Evolutionary conservation across 2,329 filamentous ascomycete species (phyloP), one percentile per base, ranked within the genome.

Genomic region (Colletotrichum sp.): DNA sequence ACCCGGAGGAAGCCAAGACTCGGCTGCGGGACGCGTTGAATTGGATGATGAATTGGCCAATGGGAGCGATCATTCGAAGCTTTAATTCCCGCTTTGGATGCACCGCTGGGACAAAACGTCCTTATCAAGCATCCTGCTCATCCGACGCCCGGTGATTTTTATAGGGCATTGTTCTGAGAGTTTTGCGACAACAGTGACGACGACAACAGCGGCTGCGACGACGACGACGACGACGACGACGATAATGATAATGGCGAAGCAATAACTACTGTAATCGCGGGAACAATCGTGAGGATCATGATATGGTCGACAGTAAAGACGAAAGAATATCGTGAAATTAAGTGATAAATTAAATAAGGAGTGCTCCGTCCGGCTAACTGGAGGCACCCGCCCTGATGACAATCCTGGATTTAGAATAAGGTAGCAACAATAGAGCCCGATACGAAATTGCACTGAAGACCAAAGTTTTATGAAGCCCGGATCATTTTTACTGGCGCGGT

Each of bases 41-140:
- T 38, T 21, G 18, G 11, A 15, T 18, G 18, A 55, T 24, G 67
- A 34, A 55, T 66, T 27, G 62, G 29, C 55, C 43, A 71, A 73
- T 73, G 31, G 58, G 8, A 47, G n/a, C 12, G 5, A 18, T 13
- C 8, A 8, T 21, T 21, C 29, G 15, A 21, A n/a, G 16, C 15
- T n/a, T 31, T 18, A 16, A 29, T 63, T 71, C 62, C 71, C 71
- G 68, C 68, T 71, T 66, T 13, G 9, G 16, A 63, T 63, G 62
- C 33, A 63, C 57, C 36, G 29, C 24, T 58, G 34, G n/a, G 66
- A 47, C 18, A 15, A 15, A 54, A 58, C 55, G 38, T 66, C 16
- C 61, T 58, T 55, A 62, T 57, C 24, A 27, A 66, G 11, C 31
- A 16, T 47, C 13, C 16, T 15, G n/a, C 57, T 36, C 21, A 34